Evolutionary conservation across 805 yeast genomes (phyloP), one percentile per base, ranked within the genome.

Genomic region (Wickerhamomyces silvicola): DNA sequence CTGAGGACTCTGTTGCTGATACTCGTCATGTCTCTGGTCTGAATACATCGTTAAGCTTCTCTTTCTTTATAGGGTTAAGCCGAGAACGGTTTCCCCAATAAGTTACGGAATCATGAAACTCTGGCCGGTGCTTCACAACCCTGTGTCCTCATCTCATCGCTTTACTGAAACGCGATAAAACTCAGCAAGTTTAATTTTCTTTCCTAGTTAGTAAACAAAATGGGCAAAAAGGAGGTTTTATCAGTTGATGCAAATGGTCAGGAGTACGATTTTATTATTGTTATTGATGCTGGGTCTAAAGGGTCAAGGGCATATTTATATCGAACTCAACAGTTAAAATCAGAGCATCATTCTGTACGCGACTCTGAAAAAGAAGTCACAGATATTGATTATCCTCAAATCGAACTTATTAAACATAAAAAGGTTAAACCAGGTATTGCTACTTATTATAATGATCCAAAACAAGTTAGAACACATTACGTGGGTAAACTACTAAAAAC

Each of bases 241-340:
- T 41, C 68, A 3, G 48, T 50, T 18, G 64, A 68, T 32, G 43
- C 50, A 3, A 50, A 63, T 2, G 70, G 70, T 2, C 52, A 68
- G 2, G 80, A 81, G 1, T 72, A 70, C 37, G 76, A 78, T 48
- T 78, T 76, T 47, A 68, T 77, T 3, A 65, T 78, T 3, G 62
- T 78, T 5, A 68, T 78, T 3, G 85, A 78, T 50, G 72, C 82
- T 2, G 84, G 85, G 0, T 75, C 82, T 3, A 74, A 67, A 36
- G 84, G 84, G 0, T 70, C 81, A 0, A 50, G 84, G 13, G 81
- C 78, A 0, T 74, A 64, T 42, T 64, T 78, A 1, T 78, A 78
- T 54, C 63, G 39, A n/a, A 29, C 26, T 3, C 7, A 32, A n/a
- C n/a, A n/a, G n/a, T n/a, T n/a, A n/a, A n/a, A n/a, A n/a, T n/a